Evolutionary conservation across 2,329 filamentous ascomycete species (phyloP).

Genomic region (Exophiala oligosperma): DNA sequence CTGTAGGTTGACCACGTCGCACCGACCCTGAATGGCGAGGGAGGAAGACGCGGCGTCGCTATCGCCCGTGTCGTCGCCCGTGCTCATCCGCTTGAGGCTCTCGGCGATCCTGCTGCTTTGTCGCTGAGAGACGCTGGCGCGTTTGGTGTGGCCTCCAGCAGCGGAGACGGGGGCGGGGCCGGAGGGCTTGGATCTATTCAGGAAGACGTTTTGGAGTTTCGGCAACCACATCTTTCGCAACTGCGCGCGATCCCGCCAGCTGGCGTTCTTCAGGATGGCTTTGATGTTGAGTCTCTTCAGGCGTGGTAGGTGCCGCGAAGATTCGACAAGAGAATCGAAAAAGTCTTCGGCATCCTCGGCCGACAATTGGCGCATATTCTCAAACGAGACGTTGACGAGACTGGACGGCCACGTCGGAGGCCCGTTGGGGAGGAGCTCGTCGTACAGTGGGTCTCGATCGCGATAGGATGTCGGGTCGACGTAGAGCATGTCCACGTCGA

Average conservation of each 20-base stretch:
- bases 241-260: slow-evolving; percentile 77
- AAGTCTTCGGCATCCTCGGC: slow-evolving; percentile 71
- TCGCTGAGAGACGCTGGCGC: slow-evolving; percentile 34
- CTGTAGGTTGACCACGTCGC: slow-evolving; percentile 57
- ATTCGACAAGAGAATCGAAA: slow-evolving; percentile 74
- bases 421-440: slow-evolving; percentile 47
- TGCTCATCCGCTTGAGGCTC: slow-evolving; percentile 9
- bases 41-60: slow-evolving; percentile 6
- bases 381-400: slow-evolving; percentile 70
- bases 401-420: slow-evolving; percentile 75
- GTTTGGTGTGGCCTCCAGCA: background rate
- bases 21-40: slow-evolving; percentile 51
- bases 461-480: slow-evolving; percentile 69
- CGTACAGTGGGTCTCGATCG: slow-evolving; percentile 74
- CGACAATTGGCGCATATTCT: slow-evolving; percentile 74
- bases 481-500: slow-evolving; percentile 78
- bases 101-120: slow-evolving; percentile 40
- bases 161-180: background rate
- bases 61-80: slow-evolving; percentile 13
- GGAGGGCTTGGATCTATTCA: slow-evolving; percentile 24
- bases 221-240: slow-evolving; percentile 76
- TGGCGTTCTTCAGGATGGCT: slow-evolving; percentile 72
- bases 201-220: slow-evolving; percentile 59
- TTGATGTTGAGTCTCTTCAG: slow-evolving; percentile 72
- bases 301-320: slow-evolving; percentile 63